Evolutionary conservation across 1,284 basidiomycete species (phyloP), one percentile per base, ranked within the genome.

Genomic region (Puccinia polysora): DNA sequence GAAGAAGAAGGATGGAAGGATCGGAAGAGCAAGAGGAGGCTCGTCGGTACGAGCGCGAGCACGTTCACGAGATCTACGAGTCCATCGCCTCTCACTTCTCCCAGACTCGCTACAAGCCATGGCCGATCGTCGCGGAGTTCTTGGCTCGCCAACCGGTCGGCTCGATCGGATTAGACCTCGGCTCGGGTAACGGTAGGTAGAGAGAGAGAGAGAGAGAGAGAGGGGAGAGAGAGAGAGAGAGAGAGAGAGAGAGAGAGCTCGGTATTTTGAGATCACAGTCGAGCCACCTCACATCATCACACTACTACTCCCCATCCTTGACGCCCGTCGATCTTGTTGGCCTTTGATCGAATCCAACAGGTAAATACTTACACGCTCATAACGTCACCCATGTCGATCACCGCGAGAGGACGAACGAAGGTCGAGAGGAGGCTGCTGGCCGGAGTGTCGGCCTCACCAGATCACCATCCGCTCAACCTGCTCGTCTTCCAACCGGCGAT

Each of bases 161-260:
- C 25, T 89, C 86, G 79, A 81, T 97, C 25, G 95, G 96, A 4
- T 85, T 97, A 15, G 96, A 99, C 80, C 88, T 91, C 12, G 96
- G 96, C 7, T 94, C 92, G 20, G 96, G 96, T 0, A 99, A 99
- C 76, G 96, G 96, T 55, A 97, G 97, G 84, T 97, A 97, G 15
- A 8, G 40, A 8, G n/a, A n/a, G n/a, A n/a, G n/a, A n/a, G n/a
- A n/a, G n/a, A n/a, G n/a, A n/a, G n/a, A n/a, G n/a, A n/a, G n/a
- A n/a, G n/a, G n/a, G n/a, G n/a, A n/a, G n/a, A n/a, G n/a, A n/a
- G n/a, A n/a, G n/a, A n/a, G n/a, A n/a, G n/a, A n/a, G n/a, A n/a
- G n/a, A n/a, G n/a, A n/a, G n/a, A n/a, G n/a, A n/a, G n/a, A n/a
- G n/a, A n/a, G n/a, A n/a, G n/a, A n/a, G n/a, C n/a, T n/a, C n/a